Conservation (phyloP, 1,139 yeast genomes). For the Debaryomyces singareniensis region DNA sequence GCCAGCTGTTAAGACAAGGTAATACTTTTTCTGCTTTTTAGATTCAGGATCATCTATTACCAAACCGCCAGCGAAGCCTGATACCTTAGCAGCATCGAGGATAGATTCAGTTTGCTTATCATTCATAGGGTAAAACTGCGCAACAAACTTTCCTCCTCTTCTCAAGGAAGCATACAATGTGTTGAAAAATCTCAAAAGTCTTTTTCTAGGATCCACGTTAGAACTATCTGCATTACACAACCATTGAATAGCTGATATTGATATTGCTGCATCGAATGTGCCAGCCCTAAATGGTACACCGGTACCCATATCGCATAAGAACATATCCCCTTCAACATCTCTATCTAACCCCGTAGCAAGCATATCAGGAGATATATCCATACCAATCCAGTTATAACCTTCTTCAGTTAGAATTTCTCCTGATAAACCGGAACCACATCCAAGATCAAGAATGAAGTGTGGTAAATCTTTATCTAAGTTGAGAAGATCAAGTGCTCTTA, state of each 20-base stretch:
- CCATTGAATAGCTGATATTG: slow-evolving; percentile 97
- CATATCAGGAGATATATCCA: slow-evolving; percentile 97
- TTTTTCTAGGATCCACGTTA: slow-evolving; percentile 76
- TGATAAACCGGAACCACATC: slow-evolving; percentile 95
- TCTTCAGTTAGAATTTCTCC: slow-evolving; percentile 94
- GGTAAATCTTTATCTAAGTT: slow-evolving; percentile 60
- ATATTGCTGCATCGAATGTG: slow-evolving; percentile 92
- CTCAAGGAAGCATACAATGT: slow-evolving; percentile 79
- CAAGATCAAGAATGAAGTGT: slow-evolving; percentile 79
- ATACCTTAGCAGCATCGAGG: slow-evolving; percentile 77
- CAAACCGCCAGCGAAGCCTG: slow-evolving; percentile 96
- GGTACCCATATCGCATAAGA: slow-evolving; percentile 85
- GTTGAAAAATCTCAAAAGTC: slow-evolving; percentile 78
- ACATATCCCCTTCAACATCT: slow-evolving; percentile 88
- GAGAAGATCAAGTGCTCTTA: slow-evolving; percentile 82
- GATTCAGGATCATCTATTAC: slow-evolving; percentile 92
- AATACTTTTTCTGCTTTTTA: slow-evolving; percentile 84
- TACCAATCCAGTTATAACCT: slow-evolving; percentile 92
- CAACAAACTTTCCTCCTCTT: slow-evolving; percentile 95
- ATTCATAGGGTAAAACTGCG: slow-evolving; percentile 92
- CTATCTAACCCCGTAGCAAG: slow-evolving; percentile 89
- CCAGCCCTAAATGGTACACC: slow-evolving; percentile 97
- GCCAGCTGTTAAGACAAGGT: slow-evolving; percentile 87
- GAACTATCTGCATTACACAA: slow-evolving; percentile 90
- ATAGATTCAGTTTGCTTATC: slow-evolving; percentile 79